Conservation (phyloP, 225 moss, liverwort and hornwort species). For the Physcomitrium patens region DNA sequence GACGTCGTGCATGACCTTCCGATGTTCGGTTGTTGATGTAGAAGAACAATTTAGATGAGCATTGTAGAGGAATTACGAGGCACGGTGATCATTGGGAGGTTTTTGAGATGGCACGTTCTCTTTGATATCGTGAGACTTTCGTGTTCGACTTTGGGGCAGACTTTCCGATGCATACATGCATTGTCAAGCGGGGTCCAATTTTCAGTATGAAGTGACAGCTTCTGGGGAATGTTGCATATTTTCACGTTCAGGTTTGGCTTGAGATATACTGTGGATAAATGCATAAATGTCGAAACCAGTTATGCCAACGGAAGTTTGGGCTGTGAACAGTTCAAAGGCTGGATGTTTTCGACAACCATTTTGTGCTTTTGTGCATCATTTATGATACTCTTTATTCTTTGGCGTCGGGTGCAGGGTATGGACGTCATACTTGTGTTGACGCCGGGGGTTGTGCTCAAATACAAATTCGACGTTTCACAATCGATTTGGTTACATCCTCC, state of each 20-base stretch:
- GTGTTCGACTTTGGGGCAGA: background rate
- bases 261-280: background rate
- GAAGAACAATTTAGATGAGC: constrained; percentile 1
- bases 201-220: background rate
- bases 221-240: constrained; percentile 7
- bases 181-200: background rate
- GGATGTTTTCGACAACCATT: background rate
- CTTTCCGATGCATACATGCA: background rate
- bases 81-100: constrained; percentile 18
- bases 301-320: constrained; percentile 4
- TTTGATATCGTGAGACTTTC: background rate
- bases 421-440: constrained; percentile 39
- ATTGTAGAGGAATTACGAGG: background rate
- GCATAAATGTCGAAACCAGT: background rate
- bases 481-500: constrained; percentile 55
- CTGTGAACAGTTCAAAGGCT: constrained; percentile 30
- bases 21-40: constrained; percentile 21
- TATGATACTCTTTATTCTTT: constrained; percentile 27
- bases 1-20: background rate
- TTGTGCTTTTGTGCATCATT: background rate
- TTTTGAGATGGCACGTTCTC: constrained; percentile 3
- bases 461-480: constrained; percentile 50
- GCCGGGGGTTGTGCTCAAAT: constrained; percentile 42
- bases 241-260: constrained; percentile 3
- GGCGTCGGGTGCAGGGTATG: constrained; percentile 49